Conservation (phyloP, 2,329 filamentous ascomycete genomes). For the Apiospora phragmitis region DNA sequence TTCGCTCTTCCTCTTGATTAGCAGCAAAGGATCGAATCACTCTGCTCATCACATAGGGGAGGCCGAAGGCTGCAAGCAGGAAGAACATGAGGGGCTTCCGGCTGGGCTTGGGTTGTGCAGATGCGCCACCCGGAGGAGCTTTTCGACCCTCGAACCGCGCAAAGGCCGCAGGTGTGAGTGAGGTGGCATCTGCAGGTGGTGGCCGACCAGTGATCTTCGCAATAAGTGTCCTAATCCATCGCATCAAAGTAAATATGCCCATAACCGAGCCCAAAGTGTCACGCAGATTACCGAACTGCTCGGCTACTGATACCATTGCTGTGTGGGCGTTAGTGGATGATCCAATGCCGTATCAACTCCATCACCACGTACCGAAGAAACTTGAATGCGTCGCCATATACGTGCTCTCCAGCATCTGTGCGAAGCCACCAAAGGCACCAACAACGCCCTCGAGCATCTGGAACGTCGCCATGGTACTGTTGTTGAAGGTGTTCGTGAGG, state of each 20-base stretch:
- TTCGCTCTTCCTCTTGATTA: slow-evolving; percentile 78
- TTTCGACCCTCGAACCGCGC: slow-evolving; percentile 80
- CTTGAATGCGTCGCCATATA: slow-evolving; percentile 99
- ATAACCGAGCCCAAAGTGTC: slow-evolving; percentile 92
- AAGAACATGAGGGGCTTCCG: slow-evolving; percentile 97
- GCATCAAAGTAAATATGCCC: slow-evolving; percentile 92
- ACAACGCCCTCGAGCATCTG: slow-evolving; percentile 98
- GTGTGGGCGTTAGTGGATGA: slow-evolving; percentile 14
- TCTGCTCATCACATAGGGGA: slow-evolving; percentile 97
- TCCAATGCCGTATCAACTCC: neutral
- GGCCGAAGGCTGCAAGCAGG: slow-evolving; percentile 86
- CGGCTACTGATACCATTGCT: slow-evolving; percentile 98
- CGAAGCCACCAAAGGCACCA: slow-evolving; percentile 93
- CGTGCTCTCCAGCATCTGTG: slow-evolving; percentile 98
- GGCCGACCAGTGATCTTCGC: slow-evolving; percentile 93
- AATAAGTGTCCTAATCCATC: slow-evolving; percentile 89
- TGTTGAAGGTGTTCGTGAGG: slow-evolving; percentile 91
- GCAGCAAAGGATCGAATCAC: slow-evolving; percentile 83
- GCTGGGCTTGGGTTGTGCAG: slow-evolving; percentile 70
- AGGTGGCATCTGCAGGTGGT: slow-evolving; percentile 80
- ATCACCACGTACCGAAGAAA: slow-evolving; percentile 81
- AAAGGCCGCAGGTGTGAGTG: slow-evolving; percentile 88
- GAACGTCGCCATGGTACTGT: slow-evolving; percentile 94
- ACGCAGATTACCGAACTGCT: slow-evolving; percentile 91
- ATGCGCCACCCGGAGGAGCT: slow-evolving; percentile 56